A percentile compares a stretch with the other conserved stretches of the same genome.
These are phyloP conservation scores for Geranium incanum DNA, from an alignment of 441 rosid genomes.

Conservation along the genomic window DNA sequence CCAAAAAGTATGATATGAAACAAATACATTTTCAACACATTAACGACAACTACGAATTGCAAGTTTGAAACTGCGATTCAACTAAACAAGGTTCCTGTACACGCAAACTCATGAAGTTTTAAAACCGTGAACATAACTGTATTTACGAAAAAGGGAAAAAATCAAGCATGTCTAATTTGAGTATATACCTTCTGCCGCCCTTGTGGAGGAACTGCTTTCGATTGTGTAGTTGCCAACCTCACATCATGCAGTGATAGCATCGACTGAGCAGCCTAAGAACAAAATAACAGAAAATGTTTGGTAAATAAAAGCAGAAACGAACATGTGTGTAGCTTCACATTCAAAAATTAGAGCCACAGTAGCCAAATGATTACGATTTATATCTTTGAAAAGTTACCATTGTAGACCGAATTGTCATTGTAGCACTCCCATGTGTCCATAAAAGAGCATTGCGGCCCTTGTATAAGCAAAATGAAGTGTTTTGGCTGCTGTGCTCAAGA, in stretches of 20 bases:
- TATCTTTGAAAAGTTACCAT: slow-evolving; percentile 33
- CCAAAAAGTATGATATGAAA: neutral
- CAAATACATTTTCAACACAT: slow-evolving; percentile 7
- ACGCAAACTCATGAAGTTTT: neutral
- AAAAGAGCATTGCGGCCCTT: slow-evolving; percentile 33
- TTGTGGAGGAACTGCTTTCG: slow-evolving; percentile 50
- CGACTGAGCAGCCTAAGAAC: slow-evolving; percentile 43
- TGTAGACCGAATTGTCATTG: slow-evolving; percentile 30
- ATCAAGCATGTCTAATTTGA: slow-evolving; percentile 5
- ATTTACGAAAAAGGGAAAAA: neutral
- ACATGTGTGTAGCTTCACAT: slow-evolving; percentile 11
- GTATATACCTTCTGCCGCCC: slow-evolving; percentile 47
- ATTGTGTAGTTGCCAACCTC: slow-evolving; percentile 46
- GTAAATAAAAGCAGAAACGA: slow-evolving; percentile 10
- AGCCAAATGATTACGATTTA: slow-evolving; percentile 5
- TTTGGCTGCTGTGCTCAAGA: slow-evolving; percentile 28
- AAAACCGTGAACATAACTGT: neutral
- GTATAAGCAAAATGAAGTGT: slow-evolving; percentile 32
- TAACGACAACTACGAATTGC: neutral
- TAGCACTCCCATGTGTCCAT: slow-evolving; percentile 30
- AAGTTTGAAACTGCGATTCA: neutral
- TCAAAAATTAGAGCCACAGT: slow-evolving; percentile 3
- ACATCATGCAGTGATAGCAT: slow-evolving; percentile 36
- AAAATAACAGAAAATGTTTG: neutral
- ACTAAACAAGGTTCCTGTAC: neutral